phyloP scores from a whole-genome alignment of 2,329 filamentous ascomycete species.

The Aotearoamyces nothofagi region DNA sequence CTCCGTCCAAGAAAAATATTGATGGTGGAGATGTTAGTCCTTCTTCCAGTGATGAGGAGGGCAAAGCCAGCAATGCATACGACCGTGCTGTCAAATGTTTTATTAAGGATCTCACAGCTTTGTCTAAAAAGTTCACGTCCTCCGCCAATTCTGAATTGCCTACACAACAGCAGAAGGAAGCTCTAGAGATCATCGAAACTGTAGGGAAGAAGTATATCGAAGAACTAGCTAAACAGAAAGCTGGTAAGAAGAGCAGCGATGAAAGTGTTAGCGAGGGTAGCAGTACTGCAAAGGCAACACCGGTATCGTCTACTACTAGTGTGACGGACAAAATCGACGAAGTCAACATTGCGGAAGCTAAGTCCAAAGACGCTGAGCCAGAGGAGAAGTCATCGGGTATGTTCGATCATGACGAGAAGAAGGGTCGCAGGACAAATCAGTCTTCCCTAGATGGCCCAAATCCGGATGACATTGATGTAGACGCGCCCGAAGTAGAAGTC shows the following conservation, averaged over 20 bases:
- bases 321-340: constrained; percentile 10
- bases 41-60: constrained; percentile 10
- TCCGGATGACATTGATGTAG: constrained; percentile 20
- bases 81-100: constrained; percentile 21
- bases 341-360: not conserved
- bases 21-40: constrained; percentile 10
- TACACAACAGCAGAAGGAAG: constrained; percentile 26
- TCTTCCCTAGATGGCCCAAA: constrained; percentile 9
- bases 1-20: constrained; percentile 18
- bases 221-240: constrained; percentile 5
- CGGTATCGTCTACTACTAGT: constrained; percentile 6
- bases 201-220: constrained; percentile 34
- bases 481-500: constrained; percentile 14
- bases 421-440: constrained; percentile 1
- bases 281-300: constrained; percentile 9
- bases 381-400: constrained; percentile 9
- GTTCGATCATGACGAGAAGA: constrained; percentile 8
- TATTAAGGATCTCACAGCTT: constrained; percentile 23
- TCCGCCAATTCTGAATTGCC: constrained; percentile 22
- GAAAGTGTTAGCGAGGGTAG: constrained; percentile 6
- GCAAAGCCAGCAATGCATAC: constrained; percentile 9
- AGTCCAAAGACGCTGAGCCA: constrained; percentile 1
- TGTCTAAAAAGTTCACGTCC: constrained; percentile 28
- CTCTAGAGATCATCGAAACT: constrained; percentile 32
- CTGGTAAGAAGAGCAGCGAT: constrained; percentile 4